These are phyloP conservation scores for Russula sp. DNA, from an alignment of 768 basidiomycete species.

Conservation along the genomic window DNA sequence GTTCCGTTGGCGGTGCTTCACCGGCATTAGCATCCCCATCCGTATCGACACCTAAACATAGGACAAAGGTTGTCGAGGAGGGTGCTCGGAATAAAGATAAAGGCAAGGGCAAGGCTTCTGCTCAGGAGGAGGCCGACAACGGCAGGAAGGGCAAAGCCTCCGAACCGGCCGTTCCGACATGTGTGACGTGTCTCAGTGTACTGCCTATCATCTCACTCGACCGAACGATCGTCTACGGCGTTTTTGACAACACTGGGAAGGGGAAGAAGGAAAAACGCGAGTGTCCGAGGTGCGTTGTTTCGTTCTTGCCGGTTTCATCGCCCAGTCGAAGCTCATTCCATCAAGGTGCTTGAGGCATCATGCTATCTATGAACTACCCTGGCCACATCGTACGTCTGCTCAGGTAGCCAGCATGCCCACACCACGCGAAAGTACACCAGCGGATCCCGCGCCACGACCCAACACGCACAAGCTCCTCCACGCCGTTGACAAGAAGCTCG, in stretches of 20 bases:
- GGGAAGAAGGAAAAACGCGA: conserved; percentile 42
- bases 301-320: conserved; percentile 12
- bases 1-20: conserved; percentile 5
- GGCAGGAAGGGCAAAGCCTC: conserved; percentile 24
- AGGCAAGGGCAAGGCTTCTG: conserved; percentile 21
- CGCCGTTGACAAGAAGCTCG: conserved; percentile 50
- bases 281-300: conserved; percentile 61
- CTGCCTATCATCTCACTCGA: conserved; percentile 74
- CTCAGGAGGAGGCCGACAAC: conserved; percentile 14
- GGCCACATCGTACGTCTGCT: conserved; percentile 60
- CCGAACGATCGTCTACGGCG: conserved; percentile 68
- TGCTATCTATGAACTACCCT: conserved; percentile 65
- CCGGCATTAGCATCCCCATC: conserved; percentile 1
- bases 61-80: conserved; percentile 17
- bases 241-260: conserved; percentile 43
- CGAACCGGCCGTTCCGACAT: conserved; percentile 43
- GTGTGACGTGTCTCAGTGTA: conserved; percentile 63
- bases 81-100: conserved; percentile 23
- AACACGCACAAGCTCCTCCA: conserved; percentile 47
- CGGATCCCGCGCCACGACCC: conserved; percentile 37
- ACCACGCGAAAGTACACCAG: conserved; percentile 38
- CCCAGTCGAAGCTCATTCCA: neutral
- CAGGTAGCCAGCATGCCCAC: conserved; percentile 40
- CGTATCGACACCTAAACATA: conserved; percentile 11
- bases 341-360: conserved; percentile 71